Conservation (phyloP, 2,329 filamentous ascomycete genomes). For the Paraphoma sp. region DNA sequence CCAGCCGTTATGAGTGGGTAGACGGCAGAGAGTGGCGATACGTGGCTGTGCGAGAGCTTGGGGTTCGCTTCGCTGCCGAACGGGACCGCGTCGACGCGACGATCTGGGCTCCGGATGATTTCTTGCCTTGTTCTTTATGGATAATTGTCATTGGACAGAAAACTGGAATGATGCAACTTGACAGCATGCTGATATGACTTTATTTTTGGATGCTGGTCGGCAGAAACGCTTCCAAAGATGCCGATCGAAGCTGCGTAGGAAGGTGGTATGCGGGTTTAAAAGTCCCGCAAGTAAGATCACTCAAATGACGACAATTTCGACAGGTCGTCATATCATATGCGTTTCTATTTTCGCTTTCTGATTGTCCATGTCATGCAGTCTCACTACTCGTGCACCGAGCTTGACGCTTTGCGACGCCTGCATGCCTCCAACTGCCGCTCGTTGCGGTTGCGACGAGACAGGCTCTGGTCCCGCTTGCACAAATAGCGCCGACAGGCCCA, state of each 20-base stretch:
- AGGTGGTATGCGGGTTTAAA: not conserved
- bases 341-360: not conserved
- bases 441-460: no score
- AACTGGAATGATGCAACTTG: not conserved
- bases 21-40: conserved; percentile 6
- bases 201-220: conserved; percentile 1
- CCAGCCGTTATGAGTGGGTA: conserved; percentile 7
- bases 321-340: not conserved
- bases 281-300: not conserved
- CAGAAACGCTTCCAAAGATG: not conserved
- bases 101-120: conserved; percentile 11
- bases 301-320: not conserved
- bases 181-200: not conserved
- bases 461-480: no score
- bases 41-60: conserved; percentile 13
- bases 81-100: conserved; percentile 11
- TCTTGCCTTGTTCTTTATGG: not conserved
- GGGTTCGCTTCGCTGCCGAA: conserved; percentile 18
- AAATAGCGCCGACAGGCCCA: no score
- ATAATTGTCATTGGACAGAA: conserved; percentile 1
- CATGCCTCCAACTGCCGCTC: no score
- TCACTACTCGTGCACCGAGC: no score
- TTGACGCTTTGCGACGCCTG: no score
- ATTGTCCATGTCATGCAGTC: not conserved
- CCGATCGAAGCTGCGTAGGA: not conserved